Percentiles rank a stretch among this genome's conserved stretches.
Conservation (phyloP, 257 asterid species). For the Cruciata laevipes region DNA sequence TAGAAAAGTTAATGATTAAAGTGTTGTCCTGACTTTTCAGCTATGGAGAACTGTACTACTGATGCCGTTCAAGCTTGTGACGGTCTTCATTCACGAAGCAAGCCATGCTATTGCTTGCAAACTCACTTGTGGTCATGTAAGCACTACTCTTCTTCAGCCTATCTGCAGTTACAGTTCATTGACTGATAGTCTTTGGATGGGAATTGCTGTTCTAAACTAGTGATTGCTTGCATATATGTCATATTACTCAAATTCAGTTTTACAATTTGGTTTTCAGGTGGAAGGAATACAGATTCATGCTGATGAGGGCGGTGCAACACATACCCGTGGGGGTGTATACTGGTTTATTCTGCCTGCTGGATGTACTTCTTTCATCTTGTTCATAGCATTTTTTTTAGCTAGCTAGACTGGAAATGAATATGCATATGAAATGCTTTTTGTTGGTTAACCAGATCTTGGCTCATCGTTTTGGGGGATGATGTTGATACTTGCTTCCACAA, state of each 20-base stretch:
- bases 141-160: conserved; percentile 1
- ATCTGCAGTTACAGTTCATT: not conserved
- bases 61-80: conserved; percentile 37
- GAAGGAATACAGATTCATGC: conserved; percentile 55
- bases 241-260: not conserved
- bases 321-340: conserved; percentile 87
- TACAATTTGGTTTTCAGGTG: conserved; percentile 1
- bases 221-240: not conserved
- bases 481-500: conserved; percentile 39
- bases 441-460: conserved; percentile 35
- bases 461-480: conserved; percentile 52
- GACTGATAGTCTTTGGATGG: not conserved
- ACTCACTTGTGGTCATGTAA: conserved; percentile 40
- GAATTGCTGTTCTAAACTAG: not conserved
- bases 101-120: conserved; percentile 44
- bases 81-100: conserved; percentile 41
- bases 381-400: not conserved
- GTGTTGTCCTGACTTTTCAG: conserved; percentile 8
- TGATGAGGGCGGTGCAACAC: conserved; percentile 84
- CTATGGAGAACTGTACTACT: conserved; percentile 34
- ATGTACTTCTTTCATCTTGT: conserved; percentile 42
- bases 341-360: conserved; percentile 98
- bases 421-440: not conserved
- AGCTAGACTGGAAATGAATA: not conserved
- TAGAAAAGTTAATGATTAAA: not conserved